These are phyloP conservation scores for Neonectria ditissima DNA, from an alignment of 2,329 filamentous ascomycete species.

Conservation along the genomic window DNA sequence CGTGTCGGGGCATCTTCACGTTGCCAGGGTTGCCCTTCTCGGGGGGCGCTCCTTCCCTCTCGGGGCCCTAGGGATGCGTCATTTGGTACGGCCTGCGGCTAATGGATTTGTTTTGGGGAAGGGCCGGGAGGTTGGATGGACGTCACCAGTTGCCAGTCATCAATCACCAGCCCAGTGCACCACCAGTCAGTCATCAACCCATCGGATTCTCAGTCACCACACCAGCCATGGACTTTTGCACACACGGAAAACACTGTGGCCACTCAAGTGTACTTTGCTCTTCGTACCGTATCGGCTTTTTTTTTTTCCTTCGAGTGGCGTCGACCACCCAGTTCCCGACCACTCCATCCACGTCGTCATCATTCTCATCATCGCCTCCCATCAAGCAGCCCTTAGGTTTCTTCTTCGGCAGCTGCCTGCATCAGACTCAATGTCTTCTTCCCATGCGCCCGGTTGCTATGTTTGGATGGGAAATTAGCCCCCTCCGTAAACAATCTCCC, in stretches of 20 bases:
- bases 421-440: slow-evolving; percentile 14
- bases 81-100: slow-evolving; percentile 16
- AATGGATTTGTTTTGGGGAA: slow-evolving; percentile 13
- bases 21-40: slow-evolving; percentile 23
- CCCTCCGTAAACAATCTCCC: slow-evolving; percentile 17
- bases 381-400: slow-evolving; percentile 19
- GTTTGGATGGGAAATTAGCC: slow-evolving; percentile 15
- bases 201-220: background rate
- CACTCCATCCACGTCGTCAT: slow-evolving; percentile 25
- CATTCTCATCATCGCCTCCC: slow-evolving; percentile 13
- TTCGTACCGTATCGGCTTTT: slow-evolving; percentile 4
- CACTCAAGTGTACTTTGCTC: slow-evolving; percentile 9
- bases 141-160: slow-evolving; percentile 24
- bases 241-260: slow-evolving; percentile 20
- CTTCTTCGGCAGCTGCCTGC: slow-evolving; percentile 13
- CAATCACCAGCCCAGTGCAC: background rate
- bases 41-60: slow-evolving; percentile 20
- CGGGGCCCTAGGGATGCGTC: slow-evolving; percentile 20
- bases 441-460: slow-evolving; percentile 7
- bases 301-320: background rate
- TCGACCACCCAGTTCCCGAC: background rate
- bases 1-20: slow-evolving; percentile 6
- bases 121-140: slow-evolving; percentile 24
- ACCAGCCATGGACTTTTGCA: slow-evolving; percentile 4
- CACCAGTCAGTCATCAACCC: background rate